These are phyloP conservation scores for Fraxinus sp. DNA, from an alignment of 305 asterid genomes.

Conservation along the genomic window DNA sequence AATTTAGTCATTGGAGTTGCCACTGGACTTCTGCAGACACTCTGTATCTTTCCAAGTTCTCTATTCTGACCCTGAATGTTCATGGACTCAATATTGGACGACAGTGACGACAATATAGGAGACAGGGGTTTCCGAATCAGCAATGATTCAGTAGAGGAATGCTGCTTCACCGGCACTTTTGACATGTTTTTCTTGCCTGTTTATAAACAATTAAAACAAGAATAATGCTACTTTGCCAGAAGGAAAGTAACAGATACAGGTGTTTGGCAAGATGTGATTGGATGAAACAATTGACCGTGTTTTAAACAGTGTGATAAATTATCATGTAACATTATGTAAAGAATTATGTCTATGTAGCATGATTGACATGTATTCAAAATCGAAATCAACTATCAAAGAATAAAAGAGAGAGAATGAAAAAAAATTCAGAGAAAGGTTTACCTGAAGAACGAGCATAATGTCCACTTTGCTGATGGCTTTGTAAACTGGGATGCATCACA, in stretches of 20 bases:
- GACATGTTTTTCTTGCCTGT: constrained; percentile 56
- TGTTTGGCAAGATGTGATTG: no score
- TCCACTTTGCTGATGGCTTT: constrained; percentile 31
- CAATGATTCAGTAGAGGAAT: constrained; percentile 25
- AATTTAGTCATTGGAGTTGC: constrained; percentile 29
- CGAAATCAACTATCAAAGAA: background rate
- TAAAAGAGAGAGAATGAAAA: background rate
- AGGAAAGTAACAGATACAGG: no score
- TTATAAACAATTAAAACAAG: background rate
- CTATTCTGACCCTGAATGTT: constrained; percentile 36
- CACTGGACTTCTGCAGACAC: constrained; percentile 26
- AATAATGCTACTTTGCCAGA: no score
- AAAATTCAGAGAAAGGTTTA: constrained; percentile 17
- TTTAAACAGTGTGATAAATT: no score
- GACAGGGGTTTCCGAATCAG: constrained; percentile 63
- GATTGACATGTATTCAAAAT: background rate
- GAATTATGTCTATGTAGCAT: no score
- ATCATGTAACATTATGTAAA: no score
- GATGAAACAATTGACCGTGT: no score
- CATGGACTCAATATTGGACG: constrained; percentile 40
- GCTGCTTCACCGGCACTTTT: constrained; percentile 28
- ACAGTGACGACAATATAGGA: constrained; percentile 54
- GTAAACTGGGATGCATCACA: constrained; percentile 41
- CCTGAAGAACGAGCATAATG: constrained; percentile 44
- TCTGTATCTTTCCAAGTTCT: constrained; percentile 28